These are phyloP conservation scores for Aureobasidium sp. DNA, from an alignment of 2,329 filamentous ascomycete species.

Conservation along the genomic window DNA sequence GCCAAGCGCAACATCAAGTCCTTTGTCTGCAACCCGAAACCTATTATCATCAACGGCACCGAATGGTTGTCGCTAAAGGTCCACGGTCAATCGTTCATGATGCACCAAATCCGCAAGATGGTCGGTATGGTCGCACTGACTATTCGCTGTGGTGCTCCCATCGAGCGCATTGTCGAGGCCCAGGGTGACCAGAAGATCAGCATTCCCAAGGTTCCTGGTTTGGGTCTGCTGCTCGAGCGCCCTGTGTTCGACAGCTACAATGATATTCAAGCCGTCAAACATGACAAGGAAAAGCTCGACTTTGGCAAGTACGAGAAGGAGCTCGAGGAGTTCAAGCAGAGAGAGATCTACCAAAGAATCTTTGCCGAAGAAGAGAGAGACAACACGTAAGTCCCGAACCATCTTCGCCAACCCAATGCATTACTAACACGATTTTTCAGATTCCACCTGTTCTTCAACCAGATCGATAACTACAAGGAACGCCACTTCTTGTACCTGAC, in stretches of 20 bases:
- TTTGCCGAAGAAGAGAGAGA: constrained; percentile 83
- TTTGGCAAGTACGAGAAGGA: constrained; percentile 70
- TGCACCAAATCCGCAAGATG: constrained; percentile 99
- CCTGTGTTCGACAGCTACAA: constrained; percentile 93
- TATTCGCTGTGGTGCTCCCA: constrained; percentile 72
- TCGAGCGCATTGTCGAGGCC: constrained; percentile 61
- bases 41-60: constrained; percentile 46
- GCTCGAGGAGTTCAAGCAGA: constrained; percentile 82
- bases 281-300: constrained; percentile 61
- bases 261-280: constrained; percentile 53
- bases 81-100: constrained; percentile 98
- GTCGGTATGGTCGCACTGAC: constrained; percentile 83
- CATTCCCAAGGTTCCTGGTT: constrained; percentile 86
- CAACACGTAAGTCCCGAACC: constrained; percentile 60
- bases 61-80: constrained; percentile 96
- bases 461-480: constrained; percentile 42
- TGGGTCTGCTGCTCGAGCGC: constrained; percentile 80
- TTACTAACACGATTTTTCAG: constrained; percentile 16
- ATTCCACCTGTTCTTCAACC: constrained; percentile 41
- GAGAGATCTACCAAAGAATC: constrained; percentile 85
- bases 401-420: not conserved
- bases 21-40: constrained; percentile 66
- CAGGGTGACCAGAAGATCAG: constrained; percentile 65
- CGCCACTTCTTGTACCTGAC: constrained; percentile 41
- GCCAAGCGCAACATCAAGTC: constrained; percentile 88